Conservation (phyloP, 331 rosid species). For the Acacia concinna region DNA sequence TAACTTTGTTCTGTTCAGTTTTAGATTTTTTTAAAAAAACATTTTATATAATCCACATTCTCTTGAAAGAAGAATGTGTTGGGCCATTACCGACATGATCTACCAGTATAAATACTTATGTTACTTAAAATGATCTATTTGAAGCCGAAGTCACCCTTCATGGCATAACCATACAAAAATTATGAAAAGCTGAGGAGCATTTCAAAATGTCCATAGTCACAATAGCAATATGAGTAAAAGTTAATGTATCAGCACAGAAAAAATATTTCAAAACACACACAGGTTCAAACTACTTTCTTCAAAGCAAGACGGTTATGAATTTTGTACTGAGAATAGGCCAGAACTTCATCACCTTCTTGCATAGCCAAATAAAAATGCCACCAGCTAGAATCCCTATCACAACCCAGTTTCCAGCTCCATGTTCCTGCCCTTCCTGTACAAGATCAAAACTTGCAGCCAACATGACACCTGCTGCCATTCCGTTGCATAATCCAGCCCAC, state of each 20-base stretch:
- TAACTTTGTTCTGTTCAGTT: background rate
- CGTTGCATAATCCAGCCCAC: conserved; percentile 98
- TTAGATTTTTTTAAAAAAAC: background rate
- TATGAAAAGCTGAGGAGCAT: background rate
- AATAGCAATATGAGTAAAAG: background rate
- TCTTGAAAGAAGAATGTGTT: background rate
- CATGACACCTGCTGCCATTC: conserved; percentile 99
- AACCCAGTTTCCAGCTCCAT: conserved; percentile 92
- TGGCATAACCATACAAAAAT: background rate
- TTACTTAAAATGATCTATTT: background rate
- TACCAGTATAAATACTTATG: background rate
- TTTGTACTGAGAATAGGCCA: conserved; percentile 6
- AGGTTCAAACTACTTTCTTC: conserved; percentile 5
- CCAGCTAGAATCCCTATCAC: conserved; percentile 85
- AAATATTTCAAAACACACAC: background rate
- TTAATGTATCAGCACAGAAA: conserved; percentile 13
- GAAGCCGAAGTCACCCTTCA: background rate
- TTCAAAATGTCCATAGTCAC: background rate
- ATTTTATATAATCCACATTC: background rate
- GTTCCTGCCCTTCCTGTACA: conserved; percentile 88
- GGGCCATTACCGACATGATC: background rate
- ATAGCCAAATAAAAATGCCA: conserved; percentile 88
- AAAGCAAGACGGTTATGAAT: conserved; percentile 3
- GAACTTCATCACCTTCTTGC: conserved; percentile 72
- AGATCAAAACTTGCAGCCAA: conserved; percentile 98